Conservation (phyloP, 495 filamentous ascomycete genomes). For the Xanthoparmelia taractica region DNA sequence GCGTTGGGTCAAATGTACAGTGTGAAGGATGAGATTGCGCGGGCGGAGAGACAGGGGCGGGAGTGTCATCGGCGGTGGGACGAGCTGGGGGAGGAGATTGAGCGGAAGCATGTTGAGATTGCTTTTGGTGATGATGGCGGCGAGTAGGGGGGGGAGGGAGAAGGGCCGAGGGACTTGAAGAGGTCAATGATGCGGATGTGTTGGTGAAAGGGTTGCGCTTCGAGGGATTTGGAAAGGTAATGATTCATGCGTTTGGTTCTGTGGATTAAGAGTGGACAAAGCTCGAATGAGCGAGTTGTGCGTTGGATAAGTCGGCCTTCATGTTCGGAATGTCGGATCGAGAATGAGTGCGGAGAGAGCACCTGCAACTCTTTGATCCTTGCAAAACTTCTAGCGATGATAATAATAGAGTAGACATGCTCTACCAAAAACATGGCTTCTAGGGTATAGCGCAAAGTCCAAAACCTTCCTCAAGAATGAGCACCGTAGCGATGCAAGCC, state of each 20-base stretch:
- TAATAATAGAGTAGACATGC: slow-evolving; percentile 10
- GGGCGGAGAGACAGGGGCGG: background rate
- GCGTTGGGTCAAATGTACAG: no score
- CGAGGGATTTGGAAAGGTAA: background rate
- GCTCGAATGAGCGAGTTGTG: background rate
- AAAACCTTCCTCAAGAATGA: background rate
- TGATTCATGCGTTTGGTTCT: background rate
- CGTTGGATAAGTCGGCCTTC: background rate
- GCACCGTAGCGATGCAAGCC: slow-evolving; percentile 1
- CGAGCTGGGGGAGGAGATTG: background rate
- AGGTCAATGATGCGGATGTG: no score
- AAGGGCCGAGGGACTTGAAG: background rate
- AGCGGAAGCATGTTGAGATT: slow-evolving; percentile 1
- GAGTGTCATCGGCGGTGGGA: background rate
- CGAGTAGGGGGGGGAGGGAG: background rate
- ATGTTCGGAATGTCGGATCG: background rate
- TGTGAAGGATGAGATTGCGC: background rate
- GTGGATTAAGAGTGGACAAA: background rate
- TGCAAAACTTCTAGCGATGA: background rate
- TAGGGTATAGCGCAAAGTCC: slow-evolving; percentile 5
- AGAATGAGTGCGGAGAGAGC: background rate
- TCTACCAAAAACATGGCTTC: slow-evolving; percentile 7
- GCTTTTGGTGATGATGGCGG: background rate
- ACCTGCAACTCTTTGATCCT: background rate
- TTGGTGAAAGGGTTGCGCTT: background rate